Percentiles rank a stretch among this genome's conserved stretches.
These are phyloP conservation scores for Calonectria pseudoturangicola DNA, from an alignment of 2,329 filamentous ascomycete genomes.

Conservation along the genomic window DNA sequence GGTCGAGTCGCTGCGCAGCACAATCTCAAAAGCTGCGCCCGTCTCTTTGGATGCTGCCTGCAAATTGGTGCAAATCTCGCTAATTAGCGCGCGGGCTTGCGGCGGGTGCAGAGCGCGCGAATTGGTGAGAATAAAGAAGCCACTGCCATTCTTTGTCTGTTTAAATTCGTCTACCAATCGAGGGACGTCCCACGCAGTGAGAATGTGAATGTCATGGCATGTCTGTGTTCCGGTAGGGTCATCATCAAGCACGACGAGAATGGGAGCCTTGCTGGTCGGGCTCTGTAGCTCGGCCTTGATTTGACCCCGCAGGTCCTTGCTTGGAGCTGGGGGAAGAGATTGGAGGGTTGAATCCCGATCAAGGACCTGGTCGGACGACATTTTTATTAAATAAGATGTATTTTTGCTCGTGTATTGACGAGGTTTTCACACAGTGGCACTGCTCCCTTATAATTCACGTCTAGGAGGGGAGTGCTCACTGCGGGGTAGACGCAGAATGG, in stretches of 20 bases:
- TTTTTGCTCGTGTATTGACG: not conserved
- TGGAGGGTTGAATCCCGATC: constrained; percentile 35
- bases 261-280: constrained; percentile 48
- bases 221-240: constrained; percentile 78
- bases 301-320: constrained; percentile 38
- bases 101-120: constrained; percentile 72
- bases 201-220: constrained; percentile 73
- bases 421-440: not conserved
- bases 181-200: constrained; percentile 71
- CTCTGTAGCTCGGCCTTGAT: constrained; percentile 36
- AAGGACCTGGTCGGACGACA: constrained; percentile 30
- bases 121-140: constrained; percentile 78
- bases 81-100: constrained; percentile 68
- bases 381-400: constrained; percentile 1
- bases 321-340: constrained; percentile 40
- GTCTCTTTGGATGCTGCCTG: constrained; percentile 64
- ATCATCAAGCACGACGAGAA: constrained; percentile 69
- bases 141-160: constrained; percentile 58
- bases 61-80: constrained; percentile 70
- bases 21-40: constrained; percentile 69
- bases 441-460: constrained; percentile 21
- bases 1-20: constrained; percentile 74
- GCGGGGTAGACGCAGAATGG: constrained; percentile 9
- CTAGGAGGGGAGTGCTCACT: constrained; percentile 27
- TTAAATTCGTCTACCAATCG: constrained; percentile 67